Percentiles rank a stretch among this genome's conserved stretches.
phyloP scores from a whole-genome alignment of 169 alveolate species.

The Plasmodium knowlesi region DNA sequence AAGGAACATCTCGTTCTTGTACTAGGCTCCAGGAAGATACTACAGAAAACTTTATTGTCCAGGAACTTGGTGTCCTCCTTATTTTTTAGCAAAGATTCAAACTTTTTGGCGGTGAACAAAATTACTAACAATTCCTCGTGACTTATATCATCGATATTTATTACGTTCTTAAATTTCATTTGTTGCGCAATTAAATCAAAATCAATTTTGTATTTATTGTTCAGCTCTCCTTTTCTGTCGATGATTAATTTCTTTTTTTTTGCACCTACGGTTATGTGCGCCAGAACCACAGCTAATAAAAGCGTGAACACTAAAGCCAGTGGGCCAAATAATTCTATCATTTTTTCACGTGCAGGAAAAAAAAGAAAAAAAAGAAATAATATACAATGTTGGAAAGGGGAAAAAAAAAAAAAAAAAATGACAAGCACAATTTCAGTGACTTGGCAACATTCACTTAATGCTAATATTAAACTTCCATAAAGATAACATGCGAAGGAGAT shows the following conservation, averaged over 20 bases:
- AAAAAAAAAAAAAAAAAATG: not conserved
- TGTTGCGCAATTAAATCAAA: constrained; percentile 18
- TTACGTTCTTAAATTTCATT: constrained; percentile 61
- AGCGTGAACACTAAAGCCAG: not conserved
- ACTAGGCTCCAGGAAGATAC: constrained; percentile 86
- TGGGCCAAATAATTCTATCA: constrained; percentile 14
- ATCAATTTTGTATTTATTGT: constrained; percentile 33
- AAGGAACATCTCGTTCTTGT: constrained; percentile 91
- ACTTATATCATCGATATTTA: constrained; percentile 60
- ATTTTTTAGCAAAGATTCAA: constrained; percentile 54
- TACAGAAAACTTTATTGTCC: constrained; percentile 73
- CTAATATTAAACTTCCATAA: not conserved
- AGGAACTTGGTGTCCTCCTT: constrained; percentile 37
- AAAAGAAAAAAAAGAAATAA: not conserved
- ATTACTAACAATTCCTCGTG: constrained; percentile 69
- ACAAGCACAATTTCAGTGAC: not conserved
- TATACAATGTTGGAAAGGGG: not conserved
- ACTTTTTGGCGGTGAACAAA: constrained; percentile 45
- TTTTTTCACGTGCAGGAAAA: constrained; percentile 1
- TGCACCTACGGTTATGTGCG: not conserved
- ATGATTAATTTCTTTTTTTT: constrained; percentile 37
- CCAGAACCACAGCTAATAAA: constrained; percentile 15
- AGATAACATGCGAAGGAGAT: not conserved
- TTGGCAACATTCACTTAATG: not conserved
- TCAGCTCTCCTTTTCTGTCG: constrained; percentile 5